Percentiles rank a stretch among this genome's conserved stretches.
phyloP scores from a whole-genome alignment of 225 moss, liverwort and hornwort species.

The Marchantia paleacea region DNA sequence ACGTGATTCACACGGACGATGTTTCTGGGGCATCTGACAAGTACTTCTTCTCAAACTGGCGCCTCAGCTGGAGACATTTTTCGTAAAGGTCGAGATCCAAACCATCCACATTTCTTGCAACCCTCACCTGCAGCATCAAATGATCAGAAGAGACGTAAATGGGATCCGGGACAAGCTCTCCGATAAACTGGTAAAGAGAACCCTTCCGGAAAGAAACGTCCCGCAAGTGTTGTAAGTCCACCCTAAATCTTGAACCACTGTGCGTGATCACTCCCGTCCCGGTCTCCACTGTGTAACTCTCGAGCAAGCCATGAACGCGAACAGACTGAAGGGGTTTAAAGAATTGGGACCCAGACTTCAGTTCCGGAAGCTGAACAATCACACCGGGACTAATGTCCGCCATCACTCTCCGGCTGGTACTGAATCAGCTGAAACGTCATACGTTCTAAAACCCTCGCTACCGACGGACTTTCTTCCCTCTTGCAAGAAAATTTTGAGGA shows the following conservation, averaged over 20 bases:
- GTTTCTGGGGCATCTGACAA: slow-evolving; percentile 5
- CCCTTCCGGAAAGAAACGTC: slow-evolving; percentile 46
- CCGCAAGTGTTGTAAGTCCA: slow-evolving; percentile 61
- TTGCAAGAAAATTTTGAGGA: too few relatives aligned
- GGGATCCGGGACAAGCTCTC: slow-evolving; percentile 55
- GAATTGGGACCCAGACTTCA: slow-evolving; percentile 45
- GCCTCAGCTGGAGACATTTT: slow-evolving; percentile 61
- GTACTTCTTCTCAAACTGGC: slow-evolving; percentile 58
- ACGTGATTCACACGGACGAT: too few relatives aligned
- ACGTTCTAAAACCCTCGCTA: too few relatives aligned
- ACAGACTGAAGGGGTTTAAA: slow-evolving; percentile 52
- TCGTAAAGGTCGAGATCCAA: slow-evolving; percentile 61
- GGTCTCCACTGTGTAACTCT: slow-evolving; percentile 53
- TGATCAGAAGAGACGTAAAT: slow-evolving; percentile 21
- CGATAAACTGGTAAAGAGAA: slow-evolving; percentile 72
- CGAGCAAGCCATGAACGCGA: slow-evolving; percentile 59
- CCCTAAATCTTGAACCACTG: slow-evolving; percentile 42
- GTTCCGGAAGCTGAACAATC: slow-evolving; percentile 60
- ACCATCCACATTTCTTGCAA: slow-evolving; percentile 78
- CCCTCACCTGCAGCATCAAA: slow-evolving; percentile 62
- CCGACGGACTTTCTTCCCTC: too few relatives aligned
- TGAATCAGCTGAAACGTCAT: too few relatives aligned
- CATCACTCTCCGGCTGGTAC: slow-evolving; percentile 11
- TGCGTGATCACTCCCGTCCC: slow-evolving; percentile 56
- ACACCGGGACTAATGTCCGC: slow-evolving; percentile 49